phyloP scores from a whole-genome alignment of 2,329 filamentous ascomycete species.

The Fulvia fulva region DNA sequence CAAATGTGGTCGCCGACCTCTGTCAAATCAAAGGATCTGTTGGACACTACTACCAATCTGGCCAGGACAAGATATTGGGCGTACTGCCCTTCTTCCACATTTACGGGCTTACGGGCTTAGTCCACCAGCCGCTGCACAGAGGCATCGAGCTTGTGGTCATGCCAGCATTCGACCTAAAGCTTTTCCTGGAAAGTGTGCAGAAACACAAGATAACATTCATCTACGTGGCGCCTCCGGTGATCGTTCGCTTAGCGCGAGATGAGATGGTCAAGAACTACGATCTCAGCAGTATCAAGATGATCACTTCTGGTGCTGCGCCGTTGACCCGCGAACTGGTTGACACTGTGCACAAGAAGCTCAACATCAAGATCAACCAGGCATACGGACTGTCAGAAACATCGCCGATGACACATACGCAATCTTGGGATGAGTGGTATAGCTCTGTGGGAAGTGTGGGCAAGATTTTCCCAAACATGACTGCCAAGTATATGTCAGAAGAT shows the following conservation, averaged over 20 bases:
- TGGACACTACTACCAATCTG: conserved; percentile 42
- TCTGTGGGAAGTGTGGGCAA: conserved; percentile 75
- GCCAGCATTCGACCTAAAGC: conserved; percentile 74
- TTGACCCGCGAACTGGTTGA: conserved; percentile 76
- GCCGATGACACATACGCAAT: conserved; percentile 38
- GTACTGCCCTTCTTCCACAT: conserved; percentile 90
- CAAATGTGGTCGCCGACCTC: conserved; percentile 73
- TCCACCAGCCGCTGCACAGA: conserved; percentile 63
- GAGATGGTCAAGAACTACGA: conserved; percentile 76
- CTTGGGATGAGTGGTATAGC: conserved; percentile 70
- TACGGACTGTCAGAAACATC: conserved; percentile 72
- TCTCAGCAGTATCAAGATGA: conserved; percentile 72
- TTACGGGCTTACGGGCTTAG: conserved; percentile 71
- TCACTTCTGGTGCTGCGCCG: conserved; percentile 86
- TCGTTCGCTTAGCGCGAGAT: conserved; percentile 74
- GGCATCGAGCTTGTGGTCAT: conserved; percentile 68
- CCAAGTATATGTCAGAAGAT: conserved; percentile 67
- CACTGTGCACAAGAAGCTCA: conserved; percentile 67
- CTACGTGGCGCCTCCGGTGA: conserved; percentile 80
- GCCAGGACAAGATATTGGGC: conserved; percentile 67
- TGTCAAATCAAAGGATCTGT: conserved; percentile 52
- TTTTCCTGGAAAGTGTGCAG: conserved; percentile 73
- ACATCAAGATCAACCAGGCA: conserved; percentile 80
- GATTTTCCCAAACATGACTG: conserved; percentile 72
- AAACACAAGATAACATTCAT: conserved; percentile 69